Conservation (phyloP, 2,329 filamentous ascomycete genomes). For the Calonectria multiphialidica region DNA sequence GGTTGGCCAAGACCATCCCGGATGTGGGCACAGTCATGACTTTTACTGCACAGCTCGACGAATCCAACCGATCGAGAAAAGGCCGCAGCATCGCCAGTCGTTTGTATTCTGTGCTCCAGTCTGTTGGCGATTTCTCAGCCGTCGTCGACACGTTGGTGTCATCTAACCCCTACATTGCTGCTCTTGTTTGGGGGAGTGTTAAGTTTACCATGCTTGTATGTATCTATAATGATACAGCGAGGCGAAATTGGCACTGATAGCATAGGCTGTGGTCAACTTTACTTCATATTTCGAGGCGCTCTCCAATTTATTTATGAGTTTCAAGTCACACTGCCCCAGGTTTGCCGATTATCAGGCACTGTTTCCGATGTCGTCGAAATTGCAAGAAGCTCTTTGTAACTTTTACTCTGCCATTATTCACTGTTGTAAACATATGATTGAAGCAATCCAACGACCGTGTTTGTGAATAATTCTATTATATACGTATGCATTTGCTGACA, state of each 20-base stretch:
- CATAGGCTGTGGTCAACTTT: conserved; percentile 48
- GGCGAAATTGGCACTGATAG: neutral
- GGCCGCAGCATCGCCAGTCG: conserved; percentile 45
- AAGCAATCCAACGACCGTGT: conserved; percentile 44
- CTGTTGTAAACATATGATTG: conserved; percentile 49
- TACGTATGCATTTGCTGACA: neutral
- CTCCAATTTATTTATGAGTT: conserved; percentile 50
- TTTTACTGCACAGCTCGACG: conserved; percentile 50
- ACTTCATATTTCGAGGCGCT: conserved; percentile 54
- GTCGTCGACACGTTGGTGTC: conserved; percentile 53
- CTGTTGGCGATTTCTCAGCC: conserved; percentile 51
- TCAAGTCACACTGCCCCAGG: conserved; percentile 50
- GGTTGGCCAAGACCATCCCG: conserved; percentile 24
- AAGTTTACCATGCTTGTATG: conserved; percentile 54
- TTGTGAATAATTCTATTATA: neutral
- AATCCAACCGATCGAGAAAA: conserved; percentile 30
- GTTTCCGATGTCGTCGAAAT: conserved; percentile 47
- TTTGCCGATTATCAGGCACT: conserved; percentile 52
- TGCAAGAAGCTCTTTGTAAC: conserved; percentile 49
- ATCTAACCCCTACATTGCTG: conserved; percentile 51
- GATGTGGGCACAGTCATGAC: conserved; percentile 46
- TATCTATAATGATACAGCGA: neutral
- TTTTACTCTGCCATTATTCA: conserved; percentile 52
- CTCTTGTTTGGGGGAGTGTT: conserved; percentile 57
- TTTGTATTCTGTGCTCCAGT: conserved; percentile 47